Base-by-base conservation (phyloP, 2,329 filamentous ascomycete species). In the Tricladium varicosporioides region DNA sequence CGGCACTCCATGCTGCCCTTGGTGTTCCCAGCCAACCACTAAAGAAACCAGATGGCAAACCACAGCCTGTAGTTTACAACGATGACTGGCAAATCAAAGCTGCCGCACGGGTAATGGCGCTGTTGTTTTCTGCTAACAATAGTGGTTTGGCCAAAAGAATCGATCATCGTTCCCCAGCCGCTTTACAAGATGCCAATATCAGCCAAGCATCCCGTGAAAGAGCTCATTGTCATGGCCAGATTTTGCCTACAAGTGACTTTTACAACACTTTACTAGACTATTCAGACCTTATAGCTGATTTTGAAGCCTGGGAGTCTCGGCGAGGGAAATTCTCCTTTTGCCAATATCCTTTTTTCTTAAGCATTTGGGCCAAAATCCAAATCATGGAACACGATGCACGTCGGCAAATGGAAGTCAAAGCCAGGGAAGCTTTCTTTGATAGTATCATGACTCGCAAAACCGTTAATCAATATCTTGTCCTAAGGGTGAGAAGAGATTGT, bases 21-120 rank as follows among this genome's bases (percentile, higher is more conserved):
- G 86, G 80, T 16, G 72, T 79, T 46, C 73, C 76, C 16, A 74
- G 77, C 2, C 73, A 76, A 36, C 67, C 77, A 2, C 74, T 77
- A 10, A 85, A 82, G 68, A 83, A 80, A 67, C 71, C 76, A 16
- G 82, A 82, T 53, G 80, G 82, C 32, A 76, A 79, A 31, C 73
- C 79, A 7, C 83, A 82, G 63, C 78, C 78, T 60, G 78, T 85
- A 1, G 74, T 84, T 0, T 95, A 94, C 69, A 79, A 81, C 16
- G 89, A 93, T 57, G 92, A 96, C 68, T 97, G 92, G 92, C 92
- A 96, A 71, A 84, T 96, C 56, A 88, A 85, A 70, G 89, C 89
- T 10, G 88, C 88, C 7, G 87, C 91, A 2, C 86, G 87, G 63
- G 84, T 95, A 2, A 87, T 96, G 78, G 85, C 89, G 9, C 72